Base-by-base conservation (phyloP, 305 asterid species). In the Striga hermonthica region DNA sequence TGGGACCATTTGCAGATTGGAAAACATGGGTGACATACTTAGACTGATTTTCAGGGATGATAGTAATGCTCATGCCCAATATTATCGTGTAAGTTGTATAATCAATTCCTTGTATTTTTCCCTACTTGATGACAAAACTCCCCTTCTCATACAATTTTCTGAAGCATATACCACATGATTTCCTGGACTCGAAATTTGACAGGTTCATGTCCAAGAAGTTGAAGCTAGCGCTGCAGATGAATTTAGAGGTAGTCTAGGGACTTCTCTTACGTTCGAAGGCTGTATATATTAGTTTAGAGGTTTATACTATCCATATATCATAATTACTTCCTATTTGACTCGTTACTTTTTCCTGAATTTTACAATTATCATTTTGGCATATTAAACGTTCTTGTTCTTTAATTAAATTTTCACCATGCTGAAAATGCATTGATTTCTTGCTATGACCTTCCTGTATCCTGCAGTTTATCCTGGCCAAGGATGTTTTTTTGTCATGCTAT, bases 121-220 rank as follows among this genome's bases (percentile, higher is more conserved):
- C 31, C 56, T 58, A 55, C 37, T 11, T 47, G 9, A 35, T 72
- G 59, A 40, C 50, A 39, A 62, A 10, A 13, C 68, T 34, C 57
- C 13, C 66, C 28, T 59, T 62, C 48, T 61, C 45, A 55, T 52
- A 28, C 70, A 39, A 49, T 66, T 64, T 71, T 57, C 38, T 45
- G 49, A 66, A 55, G 70, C 57, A 72, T 71, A 63, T 73, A 37
- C 72, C 65, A 76, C 66, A 57, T 63, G 58, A 70, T 62, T 50
- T 65, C 53, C 75, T 76, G 40, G 47, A 58, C 73, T 65, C 55
- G 79, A 60, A 67, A 72, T 68, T 71, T 73, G 82, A 54, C 78
- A 90, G 99, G 83, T 86, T 77, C 99, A 93, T 64, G 78, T 93
- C 78, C 95, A 82, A 71, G 91, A 93, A 78, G 95, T 83, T 71